Base-by-base conservation (phyloP, 2,329 filamentous ascomycete genomes). In the Fusarium humuli region DNA sequence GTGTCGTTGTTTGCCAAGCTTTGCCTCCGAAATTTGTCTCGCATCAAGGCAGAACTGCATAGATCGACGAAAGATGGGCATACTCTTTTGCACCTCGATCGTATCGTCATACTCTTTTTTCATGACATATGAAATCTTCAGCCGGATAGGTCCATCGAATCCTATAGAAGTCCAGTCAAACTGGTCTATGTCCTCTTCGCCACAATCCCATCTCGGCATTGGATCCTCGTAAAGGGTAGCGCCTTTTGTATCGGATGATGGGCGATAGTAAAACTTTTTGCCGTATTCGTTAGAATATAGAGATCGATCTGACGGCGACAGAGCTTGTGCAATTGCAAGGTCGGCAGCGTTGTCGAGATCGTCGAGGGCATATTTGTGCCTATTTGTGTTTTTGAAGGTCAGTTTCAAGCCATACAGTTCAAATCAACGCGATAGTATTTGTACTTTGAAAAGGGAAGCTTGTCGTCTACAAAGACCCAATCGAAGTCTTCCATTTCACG, bases 31-130 rank as follows among this genome's bases (percentile, higher is more conserved):
- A 1, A 63, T 52, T 8, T 54, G 46, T 20, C 55, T 42, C 3
- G 62, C 54, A 11, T 70, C 67, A 2, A 70, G 7, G 14, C 47
- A 54, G 13, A 70, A 70, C 12, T 67, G 57, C 3, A 34, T n/a
- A 4, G 67, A 70, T 7, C 67, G 55, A 13, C 29, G 46, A 13
- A 70, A 48, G 13, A 70, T 7, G 1, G 10, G 11, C 4, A 65
- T 27, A 1, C 7, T 12, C 5, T 46, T 29, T 2, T 7, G 29
- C 6, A 12, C 7, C 4, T 27, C 6, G 10, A n/a, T 11, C 12
- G 20, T 20, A 9, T 52, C 5, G 18, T 27, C 23, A 8, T 47
- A 11, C 2, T 18, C 40, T 18, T 13, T 11, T 1, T 16, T 18
- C 5, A 20, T 18, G 7, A 18, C 18, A 20, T 57, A 62, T 3